Evolutionary conservation across 2,329 filamentous ascomycete genomes (phyloP).

Genomic region (Penicillium occitanis): DNA sequence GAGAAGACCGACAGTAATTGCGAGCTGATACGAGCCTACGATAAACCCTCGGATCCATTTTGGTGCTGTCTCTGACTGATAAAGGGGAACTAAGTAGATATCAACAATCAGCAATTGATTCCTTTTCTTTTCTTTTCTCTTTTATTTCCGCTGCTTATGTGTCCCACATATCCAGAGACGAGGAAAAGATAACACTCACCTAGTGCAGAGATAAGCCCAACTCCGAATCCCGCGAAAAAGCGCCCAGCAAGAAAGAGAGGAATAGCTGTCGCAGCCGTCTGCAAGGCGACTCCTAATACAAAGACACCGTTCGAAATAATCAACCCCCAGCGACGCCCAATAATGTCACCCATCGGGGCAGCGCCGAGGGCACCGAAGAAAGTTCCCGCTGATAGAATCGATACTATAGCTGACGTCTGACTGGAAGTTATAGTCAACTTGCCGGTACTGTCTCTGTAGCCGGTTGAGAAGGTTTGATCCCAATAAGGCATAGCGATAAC

Average conservation of each 20-base stretch:
- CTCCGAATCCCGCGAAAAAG: conserved; percentile 66
- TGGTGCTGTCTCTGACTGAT: conserved; percentile 72
- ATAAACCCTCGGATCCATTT: conserved; percentile 79
- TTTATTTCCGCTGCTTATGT: not conserved
- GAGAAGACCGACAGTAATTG: conserved; percentile 69
- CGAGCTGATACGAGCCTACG: conserved; percentile 74
- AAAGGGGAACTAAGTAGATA: conserved; percentile 59
- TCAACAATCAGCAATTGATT: not conserved
- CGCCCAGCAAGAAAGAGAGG: conserved; percentile 55
- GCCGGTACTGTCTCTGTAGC: conserved; percentile 16
- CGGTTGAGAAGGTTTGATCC: conserved; percentile 8
- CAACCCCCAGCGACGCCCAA: conserved; percentile 69
- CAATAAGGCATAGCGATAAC: conserved; percentile 18
- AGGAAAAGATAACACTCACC: conserved; percentile 43
- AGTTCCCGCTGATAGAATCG: conserved; percentile 81
- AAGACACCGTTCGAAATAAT: conserved; percentile 67
- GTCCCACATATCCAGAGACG: not conserved
- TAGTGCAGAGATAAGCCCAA: conserved; percentile 57
- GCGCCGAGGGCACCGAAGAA: conserved; percentile 70
- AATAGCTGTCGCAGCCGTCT: conserved; percentile 64
- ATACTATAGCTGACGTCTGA: conserved; percentile 72
- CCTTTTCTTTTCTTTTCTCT: not conserved
- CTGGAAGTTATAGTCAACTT: conserved; percentile 52
- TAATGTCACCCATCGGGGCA: conserved; percentile 67
- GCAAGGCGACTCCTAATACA: conserved; percentile 68